These are phyloP conservation scores for Triticum timopheevii DNA, from an alignment of 176 grass and related monocot species.

Conservation along the genomic window DNA sequence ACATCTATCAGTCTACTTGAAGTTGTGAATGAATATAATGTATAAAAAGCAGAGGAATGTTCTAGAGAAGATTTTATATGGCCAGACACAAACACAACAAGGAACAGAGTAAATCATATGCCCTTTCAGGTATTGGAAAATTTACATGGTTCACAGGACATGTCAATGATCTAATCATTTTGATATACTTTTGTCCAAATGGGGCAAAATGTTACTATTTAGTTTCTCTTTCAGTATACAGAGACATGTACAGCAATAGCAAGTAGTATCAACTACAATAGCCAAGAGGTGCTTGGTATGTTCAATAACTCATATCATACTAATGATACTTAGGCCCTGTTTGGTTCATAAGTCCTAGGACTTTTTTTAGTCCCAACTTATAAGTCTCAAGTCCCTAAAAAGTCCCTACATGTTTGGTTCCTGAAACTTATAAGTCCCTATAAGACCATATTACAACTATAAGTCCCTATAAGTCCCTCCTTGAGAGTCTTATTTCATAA, in stretches of 20 bases:
- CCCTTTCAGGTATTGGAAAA: not conserved
- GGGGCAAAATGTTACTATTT: not conserved
- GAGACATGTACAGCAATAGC: not conserved
- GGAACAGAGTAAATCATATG: constrained; percentile 1
- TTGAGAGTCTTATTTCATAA: too few species aligned
- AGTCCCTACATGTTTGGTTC: too few species aligned
- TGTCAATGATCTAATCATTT: not conserved
- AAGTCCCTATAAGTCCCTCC: too few species aligned
- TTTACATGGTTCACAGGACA: not conserved
- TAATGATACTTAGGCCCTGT: constrained; percentile 13
- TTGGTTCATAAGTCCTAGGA: too few species aligned
- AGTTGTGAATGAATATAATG: constrained; percentile 10
- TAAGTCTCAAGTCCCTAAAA: too few species aligned
- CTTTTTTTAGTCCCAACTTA: too few species aligned
- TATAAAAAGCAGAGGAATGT: not conserved
- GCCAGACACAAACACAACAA: not conserved
- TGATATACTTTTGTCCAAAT: not conserved
- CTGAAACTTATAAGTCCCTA: too few species aligned
- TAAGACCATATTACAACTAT: too few species aligned
- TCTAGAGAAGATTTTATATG: constrained; percentile 2
- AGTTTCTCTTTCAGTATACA: not conserved
- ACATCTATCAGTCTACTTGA: not conserved
- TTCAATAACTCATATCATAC: not conserved
- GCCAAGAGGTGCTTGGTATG: not conserved
- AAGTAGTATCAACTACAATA: not conserved